Percentiles rank a stretch among this genome's conserved stretches.
phyloP scores from a whole-genome alignment of 2,329 filamentous ascomycete species.

The Penicillium sp. region DNA sequence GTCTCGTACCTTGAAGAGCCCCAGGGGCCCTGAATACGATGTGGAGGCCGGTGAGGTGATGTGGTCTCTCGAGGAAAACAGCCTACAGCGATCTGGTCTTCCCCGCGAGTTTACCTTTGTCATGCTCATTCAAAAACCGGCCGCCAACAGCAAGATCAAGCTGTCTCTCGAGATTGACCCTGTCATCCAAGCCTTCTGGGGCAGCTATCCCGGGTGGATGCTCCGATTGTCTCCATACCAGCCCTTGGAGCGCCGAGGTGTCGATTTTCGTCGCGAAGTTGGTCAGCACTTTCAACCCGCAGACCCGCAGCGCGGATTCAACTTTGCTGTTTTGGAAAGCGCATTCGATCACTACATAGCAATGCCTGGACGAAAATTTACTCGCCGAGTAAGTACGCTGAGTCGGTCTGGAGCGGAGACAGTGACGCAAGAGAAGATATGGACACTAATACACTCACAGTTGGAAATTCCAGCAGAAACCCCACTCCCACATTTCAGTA shows the following conservation, averaged over 20 bases:
- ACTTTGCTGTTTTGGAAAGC: constrained; percentile 44
- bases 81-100: constrained; percentile 48
- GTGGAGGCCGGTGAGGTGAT: constrained; percentile 47
- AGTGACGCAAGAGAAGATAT: neutral
- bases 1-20: constrained; percentile 40
- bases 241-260: constrained; percentile 34
- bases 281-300: constrained; percentile 46
- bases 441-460: constrained; percentile 5
- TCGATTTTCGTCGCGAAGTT: constrained; percentile 44
- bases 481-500: neutral
- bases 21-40: constrained; percentile 36
- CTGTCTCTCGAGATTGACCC: constrained; percentile 46
- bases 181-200: constrained; percentile 41
- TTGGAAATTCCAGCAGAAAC: constrained; percentile 16
- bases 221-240: constrained; percentile 38
- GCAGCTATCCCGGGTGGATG: constrained; percentile 44
- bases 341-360: constrained; percentile 47
- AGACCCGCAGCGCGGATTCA: constrained; percentile 40
- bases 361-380: constrained; percentile 45
- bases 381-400: constrained; percentile 10
- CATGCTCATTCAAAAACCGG: constrained; percentile 48
- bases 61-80: constrained; percentile 53
- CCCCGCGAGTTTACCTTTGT: constrained; percentile 54
- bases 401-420: no score
- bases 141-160: constrained; percentile 36